Base-by-base conservation (phyloP, 1,284 basidiomycete species). In the Apiotrichum sp. region DNA sequence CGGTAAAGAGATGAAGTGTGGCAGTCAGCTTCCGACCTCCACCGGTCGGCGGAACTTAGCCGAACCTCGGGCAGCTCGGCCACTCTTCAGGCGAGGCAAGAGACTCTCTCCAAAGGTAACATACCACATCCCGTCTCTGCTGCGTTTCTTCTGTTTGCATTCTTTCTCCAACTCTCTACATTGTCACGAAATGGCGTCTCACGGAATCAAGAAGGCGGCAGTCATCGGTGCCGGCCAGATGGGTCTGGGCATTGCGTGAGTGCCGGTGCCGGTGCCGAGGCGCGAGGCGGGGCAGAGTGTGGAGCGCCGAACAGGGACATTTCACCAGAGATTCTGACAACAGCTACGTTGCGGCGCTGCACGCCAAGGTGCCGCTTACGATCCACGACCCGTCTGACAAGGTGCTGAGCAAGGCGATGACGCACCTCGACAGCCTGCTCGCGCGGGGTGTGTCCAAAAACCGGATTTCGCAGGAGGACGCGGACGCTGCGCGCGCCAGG, bases 361-460 rank as follows among this genome's bases (percentile, higher is more conserved):
- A 69, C 55, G 72, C 72, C 52, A 62, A 62, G 50, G 47, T 73
- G 5, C 66, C 68, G 1, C 56, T 73, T 10, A 66, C 70, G 13
- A 45, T 74, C 3, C 64, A 72, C 56, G 72, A 74, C 51, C 71
- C 72, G 2, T 69, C 67, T 3, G 54, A 61, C 3, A 59, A 61
- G n/a, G 71, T 71, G 22, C 64, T 74, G 9, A 61, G 63, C 13
- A 53, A 60, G 14, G 66, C 66, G 1, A 56, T 68, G 43, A 65
- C 63, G 10, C 56, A 58, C 49, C 61, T 71, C 47, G 87, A 88
- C 75, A 85, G 84, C 66, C 83, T 96, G 4, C 80, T 98, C 22
- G 83, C 81, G n/a, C 92, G 92, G 75, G 92, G 97, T 64, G 86
- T 93, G 9, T 75, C 80, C 48, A 97, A 97, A 77, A 87, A 86